Evolutionary conservation across 164 flowering plant species (phyloP).

Genomic region (Berberis thunbergii): DNA sequence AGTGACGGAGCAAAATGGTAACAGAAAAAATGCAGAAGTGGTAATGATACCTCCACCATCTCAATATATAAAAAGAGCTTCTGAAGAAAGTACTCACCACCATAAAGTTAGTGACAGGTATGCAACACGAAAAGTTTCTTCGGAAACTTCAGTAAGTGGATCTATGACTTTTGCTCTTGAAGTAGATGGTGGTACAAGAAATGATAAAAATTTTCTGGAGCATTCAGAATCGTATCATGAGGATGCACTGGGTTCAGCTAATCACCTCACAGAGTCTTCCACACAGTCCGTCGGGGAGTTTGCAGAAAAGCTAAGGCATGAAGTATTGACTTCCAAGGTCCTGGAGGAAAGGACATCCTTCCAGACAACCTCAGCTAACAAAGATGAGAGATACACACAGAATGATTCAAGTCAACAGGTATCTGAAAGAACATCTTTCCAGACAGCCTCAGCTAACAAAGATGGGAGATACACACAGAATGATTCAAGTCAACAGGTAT

Average conservation of each 20-base stretch:
- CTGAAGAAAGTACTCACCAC: constrained; percentile 9
- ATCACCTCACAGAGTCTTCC: constrained; percentile 44
- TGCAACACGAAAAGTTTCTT: constrained; percentile 17
- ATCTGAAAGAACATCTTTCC: no score
- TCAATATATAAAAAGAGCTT: constrained; percentile 24
- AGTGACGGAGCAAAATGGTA: constrained; percentile 7
- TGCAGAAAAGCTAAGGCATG: constrained; percentile 42
- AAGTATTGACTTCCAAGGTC: constrained; percentile 35
- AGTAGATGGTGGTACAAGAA: constrained; percentile 14
- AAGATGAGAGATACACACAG: no score
- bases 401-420: no score
- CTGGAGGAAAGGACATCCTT: constrained; percentile 22
- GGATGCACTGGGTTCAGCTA: constrained; percentile 54
- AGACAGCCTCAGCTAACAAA: constrained; percentile 13
- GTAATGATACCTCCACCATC: constrained; percentile 33
- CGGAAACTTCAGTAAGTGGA: constrained; percentile 21
- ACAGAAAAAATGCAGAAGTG: constrained; percentile 22
- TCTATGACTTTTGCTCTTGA: constrained; percentile 15
- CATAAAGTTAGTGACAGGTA: constrained; percentile 9
- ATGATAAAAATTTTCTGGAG: constrained; percentile 17
- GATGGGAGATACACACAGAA: constrained; percentile 16
- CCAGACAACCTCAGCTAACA: no score
- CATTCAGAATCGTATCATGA: constrained; percentile 24
- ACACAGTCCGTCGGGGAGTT: constrained; percentile 52
- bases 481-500: constrained; percentile 13